phyloP scores from a whole-genome alignment of 2,329 filamentous ascomycete species.

The Colletotrichum tropicale region DNA sequence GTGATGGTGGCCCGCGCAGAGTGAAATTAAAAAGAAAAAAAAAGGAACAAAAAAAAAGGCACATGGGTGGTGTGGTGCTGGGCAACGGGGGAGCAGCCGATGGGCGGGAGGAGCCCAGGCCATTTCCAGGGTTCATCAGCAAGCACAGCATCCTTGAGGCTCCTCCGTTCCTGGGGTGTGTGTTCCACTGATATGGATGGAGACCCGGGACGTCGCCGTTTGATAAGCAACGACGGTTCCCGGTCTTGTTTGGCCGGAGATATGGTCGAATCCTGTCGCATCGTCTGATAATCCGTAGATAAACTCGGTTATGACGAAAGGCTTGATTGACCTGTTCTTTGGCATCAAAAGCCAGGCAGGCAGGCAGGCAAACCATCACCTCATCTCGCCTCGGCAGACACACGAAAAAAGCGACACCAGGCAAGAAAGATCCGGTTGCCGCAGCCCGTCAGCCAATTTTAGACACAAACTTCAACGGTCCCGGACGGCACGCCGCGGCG shows the following conservation, averaged over 20 bases:
- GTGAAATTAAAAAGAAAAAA: neutral
- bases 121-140: neutral
- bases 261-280: neutral
- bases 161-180: neutral
- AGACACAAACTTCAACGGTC: neutral
- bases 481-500: neutral
- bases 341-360: neutral
- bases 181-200: neutral
- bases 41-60: neutral
- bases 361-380: neutral
- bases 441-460: neutral
- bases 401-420: neutral
- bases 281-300: neutral
- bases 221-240: neutral
- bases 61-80: neutral
- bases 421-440: neutral
- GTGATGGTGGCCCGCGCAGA: neutral
- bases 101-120: neutral
- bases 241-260: neutral
- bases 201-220: neutral
- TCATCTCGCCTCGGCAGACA: neutral
- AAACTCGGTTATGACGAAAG: neutral
- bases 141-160: neutral
- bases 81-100: neutral
- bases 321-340: neutral